Percentiles rank a stretch among this genome's conserved stretches.
These are phyloP conservation scores for Gossypium lobatum DNA, from an alignment of 441 rosid genomes.

Conservation along the genomic window DNA sequence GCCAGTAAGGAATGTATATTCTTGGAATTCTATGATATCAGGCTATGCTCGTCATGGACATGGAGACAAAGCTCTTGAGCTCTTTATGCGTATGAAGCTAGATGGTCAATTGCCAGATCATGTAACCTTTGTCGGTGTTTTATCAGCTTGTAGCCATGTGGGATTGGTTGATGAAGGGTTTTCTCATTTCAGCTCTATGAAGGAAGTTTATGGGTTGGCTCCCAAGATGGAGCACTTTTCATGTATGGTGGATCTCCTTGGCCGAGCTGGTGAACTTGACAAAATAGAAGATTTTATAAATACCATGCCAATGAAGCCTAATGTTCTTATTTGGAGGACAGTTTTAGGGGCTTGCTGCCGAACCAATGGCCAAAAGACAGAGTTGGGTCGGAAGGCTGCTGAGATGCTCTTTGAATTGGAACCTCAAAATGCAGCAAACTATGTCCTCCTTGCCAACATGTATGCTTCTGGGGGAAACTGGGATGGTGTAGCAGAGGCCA, in stretches of 20 bases:
- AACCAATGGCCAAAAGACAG: conserved; percentile 49
- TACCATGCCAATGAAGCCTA: conserved; percentile 68
- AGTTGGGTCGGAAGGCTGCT: conserved; percentile 69
- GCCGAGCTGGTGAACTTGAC: conserved; percentile 73
- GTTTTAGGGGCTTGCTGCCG: conserved; percentile 76
- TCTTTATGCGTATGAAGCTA: conserved; percentile 58
- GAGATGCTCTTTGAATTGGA: conserved; percentile 67
- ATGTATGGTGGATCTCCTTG: conserved; percentile 85
- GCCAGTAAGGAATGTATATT: conserved; percentile 69
- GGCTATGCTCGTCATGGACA: conserved; percentile 83
- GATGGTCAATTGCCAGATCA: conserved; percentile 61
- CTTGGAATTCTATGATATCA: conserved; percentile 91
- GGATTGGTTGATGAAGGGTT: conserved; percentile 78
- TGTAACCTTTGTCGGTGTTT: conserved; percentile 79
- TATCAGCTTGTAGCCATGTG: conserved; percentile 87
- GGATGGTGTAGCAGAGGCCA: conserved; percentile 64
- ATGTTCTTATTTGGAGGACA: conserved; percentile 82
- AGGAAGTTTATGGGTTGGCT: conserved; percentile 36
- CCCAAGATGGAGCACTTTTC: conserved; percentile 78
- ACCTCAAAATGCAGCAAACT: conserved; percentile 77
- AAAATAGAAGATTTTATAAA: conserved; percentile 60
- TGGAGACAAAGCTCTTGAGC: conserved; percentile 59
- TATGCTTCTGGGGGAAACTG: conserved; percentile 73
- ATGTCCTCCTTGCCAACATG: conserved; percentile 87
- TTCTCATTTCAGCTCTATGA: conserved; percentile 66